Evolutionary conservation across 371 early-diverging fungal genomes (phyloP).

Genomic region (Haplosporangium sp.): DNA sequence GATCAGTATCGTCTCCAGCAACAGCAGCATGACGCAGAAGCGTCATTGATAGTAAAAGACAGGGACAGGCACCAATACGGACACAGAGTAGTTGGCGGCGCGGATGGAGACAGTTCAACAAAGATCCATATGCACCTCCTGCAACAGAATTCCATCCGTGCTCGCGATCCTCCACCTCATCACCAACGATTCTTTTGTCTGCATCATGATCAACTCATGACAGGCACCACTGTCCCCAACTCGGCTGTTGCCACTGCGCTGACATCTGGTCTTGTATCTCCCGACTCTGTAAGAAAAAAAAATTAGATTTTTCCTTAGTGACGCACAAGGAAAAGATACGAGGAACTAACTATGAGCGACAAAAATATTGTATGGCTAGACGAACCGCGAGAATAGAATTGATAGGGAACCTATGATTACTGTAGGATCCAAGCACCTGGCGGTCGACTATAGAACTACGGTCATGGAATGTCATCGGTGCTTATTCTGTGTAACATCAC

Average conservation of each 20-base stretch:
- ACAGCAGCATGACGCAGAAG: too few species aligned
- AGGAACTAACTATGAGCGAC: neutral
- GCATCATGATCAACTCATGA: constrained; percentile 43
- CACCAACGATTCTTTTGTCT: constrained; percentile 45
- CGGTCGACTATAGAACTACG: constrained; percentile 26
- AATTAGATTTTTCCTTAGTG: neutral
- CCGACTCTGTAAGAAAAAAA: neutral
- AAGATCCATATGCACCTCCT: constrained; percentile 29
- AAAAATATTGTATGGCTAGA: too few species aligned
- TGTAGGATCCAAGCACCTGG: constrained; percentile 33
- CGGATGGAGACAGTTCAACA: neutral
- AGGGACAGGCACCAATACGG: neutral
- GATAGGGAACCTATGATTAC: constrained; percentile 1
- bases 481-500: constrained; percentile 32
- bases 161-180: constrained; percentile 8
- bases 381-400: too few species aligned
- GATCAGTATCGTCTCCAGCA: too few species aligned
- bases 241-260: neutral
- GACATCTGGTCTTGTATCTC: neutral
- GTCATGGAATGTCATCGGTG: constrained; percentile 36
- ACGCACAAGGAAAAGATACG: neutral
- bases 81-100: neutral
- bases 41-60: neutral
- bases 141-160: constrained; percentile 5
- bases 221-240: constrained; percentile 19